These are phyloP conservation scores for Apostasia shenzhenica DNA, from an alignment of 106 monocot species.

Conservation along the genomic window DNA sequence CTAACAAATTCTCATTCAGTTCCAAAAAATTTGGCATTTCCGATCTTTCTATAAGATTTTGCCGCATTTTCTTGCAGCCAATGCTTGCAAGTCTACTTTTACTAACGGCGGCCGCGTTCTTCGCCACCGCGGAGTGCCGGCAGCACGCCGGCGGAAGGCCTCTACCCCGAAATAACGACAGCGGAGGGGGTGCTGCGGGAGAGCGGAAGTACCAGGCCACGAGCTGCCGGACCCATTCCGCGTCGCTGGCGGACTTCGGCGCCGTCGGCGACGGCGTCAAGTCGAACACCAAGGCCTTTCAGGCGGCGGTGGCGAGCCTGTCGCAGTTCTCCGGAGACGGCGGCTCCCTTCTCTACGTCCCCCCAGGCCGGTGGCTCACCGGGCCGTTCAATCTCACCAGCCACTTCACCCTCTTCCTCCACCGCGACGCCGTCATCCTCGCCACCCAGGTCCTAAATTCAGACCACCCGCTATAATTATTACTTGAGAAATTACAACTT, in stretches of 20 bases:
- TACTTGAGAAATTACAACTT: not conserved
- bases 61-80: no score
- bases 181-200: not conserved
- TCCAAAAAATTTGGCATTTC: no score
- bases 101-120: not conserved
- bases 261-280: constrained; percentile 74
- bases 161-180: no score
- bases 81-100: not conserved
- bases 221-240: constrained; percentile 53
- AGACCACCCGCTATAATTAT: not conserved
- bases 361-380: constrained; percentile 55
- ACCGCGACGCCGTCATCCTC: constrained; percentile 58
- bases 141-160: not conserved
- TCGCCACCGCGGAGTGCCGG: not conserved
- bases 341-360: constrained; percentile 55
- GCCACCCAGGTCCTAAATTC: constrained; percentile 33
- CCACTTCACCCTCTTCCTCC: constrained; percentile 55
- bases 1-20: no score
- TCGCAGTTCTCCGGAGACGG: constrained; percentile 24
- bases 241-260: constrained; percentile 72
- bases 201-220: constrained; percentile 12
- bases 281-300: constrained; percentile 73
- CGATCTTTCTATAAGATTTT: no score
- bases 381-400: constrained; percentile 63
- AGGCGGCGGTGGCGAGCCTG: constrained; percentile 34